Base-by-base conservation (phyloP, 805 yeast species). In the Scheffersomyces stipitis region DNA sequence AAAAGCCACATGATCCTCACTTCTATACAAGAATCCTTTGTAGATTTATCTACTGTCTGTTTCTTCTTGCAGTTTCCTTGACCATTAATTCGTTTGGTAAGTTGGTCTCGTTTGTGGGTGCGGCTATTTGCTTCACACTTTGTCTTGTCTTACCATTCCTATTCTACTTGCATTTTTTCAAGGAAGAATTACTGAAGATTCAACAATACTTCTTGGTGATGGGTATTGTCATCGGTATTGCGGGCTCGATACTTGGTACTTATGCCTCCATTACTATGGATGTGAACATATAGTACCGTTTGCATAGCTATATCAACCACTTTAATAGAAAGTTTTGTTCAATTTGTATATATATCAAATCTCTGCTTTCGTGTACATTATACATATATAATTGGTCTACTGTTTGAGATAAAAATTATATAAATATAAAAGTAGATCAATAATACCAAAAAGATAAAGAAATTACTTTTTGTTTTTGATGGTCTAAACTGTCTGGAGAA, bases 51-150 rank as follows among this genome's bases (percentile, higher is more conserved):
- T 80, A 85, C n/a, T 83, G 84, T 51, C 58, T 72, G 0, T 34
- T 72, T 4, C 76, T 86, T 38, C 81, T 85, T 15, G 39, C 65
- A 3, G 61, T 83, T 33, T 80, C 95, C 0, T 71, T 84, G 18
- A 34, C 78, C 12, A 73, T 86, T 54, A 91, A 93, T 3, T 83
- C 80, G 36, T 89, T 89, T 56, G 96, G 88, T 52, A 78, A 78
- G 48, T 73, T 89, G 35, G 82, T 89, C 60, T 86, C 95, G 5
- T 76, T 89, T 31, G 60, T 87, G 47, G 96, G 96, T 5, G 77
- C 91, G 4, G 80, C 87, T 1, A 70, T 89, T 34, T 86, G 96
- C 49, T 84, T 86, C 58, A 67, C 81, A 3, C 78, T 88, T 24
- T 89, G 96, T 58, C 66, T 88, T 36, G 81, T 87, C 15, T 69